phyloP scores from a whole-genome alignment of 805 yeast genomes.

The Millerozyma miso region DNA sequence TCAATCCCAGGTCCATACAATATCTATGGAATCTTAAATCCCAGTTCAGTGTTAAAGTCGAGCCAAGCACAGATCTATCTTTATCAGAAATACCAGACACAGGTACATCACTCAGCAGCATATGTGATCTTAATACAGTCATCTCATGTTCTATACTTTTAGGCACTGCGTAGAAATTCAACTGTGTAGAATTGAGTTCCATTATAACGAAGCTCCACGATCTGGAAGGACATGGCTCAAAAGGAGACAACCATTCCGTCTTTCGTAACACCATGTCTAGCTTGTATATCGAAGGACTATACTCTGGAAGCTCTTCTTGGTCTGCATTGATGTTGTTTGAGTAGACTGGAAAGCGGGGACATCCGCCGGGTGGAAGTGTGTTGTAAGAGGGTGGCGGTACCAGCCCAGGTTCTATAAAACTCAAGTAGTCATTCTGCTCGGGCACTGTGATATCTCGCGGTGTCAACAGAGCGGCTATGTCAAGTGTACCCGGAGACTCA shows the following conservation, averaged over 20 bases:
- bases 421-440: slow-evolving; percentile 22
- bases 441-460: neutral
- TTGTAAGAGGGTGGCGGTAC: slow-evolving; percentile 35
- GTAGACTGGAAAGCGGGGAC: slow-evolving; percentile 34
- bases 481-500: neutral
- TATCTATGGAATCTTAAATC: slow-evolving; percentile 26
- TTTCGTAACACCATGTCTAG: slow-evolving; percentile 59
- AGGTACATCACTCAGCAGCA: slow-evolving; percentile 2
- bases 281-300: slow-evolving; percentile 62
- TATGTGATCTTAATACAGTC: slow-evolving; percentile 15
- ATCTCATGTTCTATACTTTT: slow-evolving; percentile 25
- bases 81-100: slow-evolving; percentile 5
- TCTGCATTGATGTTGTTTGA: slow-evolving; percentile 10
- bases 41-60: slow-evolving; percentile 18
- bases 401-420: slow-evolving; percentile 35
- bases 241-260: slow-evolving; percentile 74
- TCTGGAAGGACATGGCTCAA: slow-evolving; percentile 60
- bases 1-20: slow-evolving; percentile 19
- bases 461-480: neutral
- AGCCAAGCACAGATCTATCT: slow-evolving; percentile 10
- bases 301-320: slow-evolving; percentile 53
- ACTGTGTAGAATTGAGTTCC: slow-evolving; percentile 83
- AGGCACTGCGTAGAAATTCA: slow-evolving; percentile 57
- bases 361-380: slow-evolving; percentile 41
- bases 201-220: slow-evolving; percentile 67